Conservation (phyloP, 2,329 filamentous ascomycete species). For the Drechslerella dactyloides region DNA sequence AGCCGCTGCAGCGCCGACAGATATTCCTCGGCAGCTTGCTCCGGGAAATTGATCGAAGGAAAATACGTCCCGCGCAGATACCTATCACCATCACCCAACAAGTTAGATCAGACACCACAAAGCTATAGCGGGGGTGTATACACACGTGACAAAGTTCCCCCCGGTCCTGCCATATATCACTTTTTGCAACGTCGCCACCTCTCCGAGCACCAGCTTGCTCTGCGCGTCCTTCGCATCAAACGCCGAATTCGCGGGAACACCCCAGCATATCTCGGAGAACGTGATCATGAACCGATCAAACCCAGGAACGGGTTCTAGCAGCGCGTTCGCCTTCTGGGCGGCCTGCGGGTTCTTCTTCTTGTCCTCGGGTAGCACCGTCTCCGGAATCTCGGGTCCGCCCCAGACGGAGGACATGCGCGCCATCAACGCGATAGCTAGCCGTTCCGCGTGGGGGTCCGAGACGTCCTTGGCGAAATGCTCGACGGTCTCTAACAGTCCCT, state of each 20-base stretch:
- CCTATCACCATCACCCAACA: conserved; percentile 16
- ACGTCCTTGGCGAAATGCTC: conserved; percentile 82
- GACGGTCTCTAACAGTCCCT: conserved; percentile 82
- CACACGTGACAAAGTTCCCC: conserved; percentile 69
- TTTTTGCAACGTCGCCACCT: conserved; percentile 86
- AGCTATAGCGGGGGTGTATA: neutral
- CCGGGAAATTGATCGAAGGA: conserved; percentile 53
- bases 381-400: conserved; percentile 78
- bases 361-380: conserved; percentile 55
- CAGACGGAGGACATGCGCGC: conserved; percentile 83
- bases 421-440: conserved; percentile 82
- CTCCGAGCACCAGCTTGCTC: conserved; percentile 82
- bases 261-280: conserved; percentile 90
- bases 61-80: conserved; percentile 54
- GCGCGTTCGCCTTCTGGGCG: conserved; percentile 63
- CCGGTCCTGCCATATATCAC: conserved; percentile 90
- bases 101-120: neutral
- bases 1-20: conserved; percentile 51
- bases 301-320: conserved; percentile 69
- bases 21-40: conserved; percentile 53
- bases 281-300: conserved; percentile 89
- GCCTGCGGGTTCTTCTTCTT: conserved; percentile 59
- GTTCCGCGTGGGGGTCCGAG: conserved; percentile 69
- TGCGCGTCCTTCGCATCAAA: conserved; percentile 90
- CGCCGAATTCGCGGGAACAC: conserved; percentile 75